Evolutionary conservation across 768 basidiomycete genomes (phyloP), one percentile per base, ranked within the genome.

Genomic region (Lentinula sp.): DNA sequence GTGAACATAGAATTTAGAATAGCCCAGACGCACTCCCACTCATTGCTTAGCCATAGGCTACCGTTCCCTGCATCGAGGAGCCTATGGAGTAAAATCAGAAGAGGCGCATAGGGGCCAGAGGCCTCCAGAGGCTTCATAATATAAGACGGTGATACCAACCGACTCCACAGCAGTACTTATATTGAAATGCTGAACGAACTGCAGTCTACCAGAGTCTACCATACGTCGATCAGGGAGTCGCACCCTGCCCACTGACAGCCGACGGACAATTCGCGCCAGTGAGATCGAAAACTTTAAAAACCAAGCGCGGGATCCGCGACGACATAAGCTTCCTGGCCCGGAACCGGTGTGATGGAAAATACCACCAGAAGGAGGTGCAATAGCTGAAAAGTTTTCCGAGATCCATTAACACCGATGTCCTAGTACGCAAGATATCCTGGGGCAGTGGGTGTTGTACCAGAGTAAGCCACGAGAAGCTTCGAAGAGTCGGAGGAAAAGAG

Each of bases 401-500:
- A 83, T 15, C 77, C 79, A 59, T 79, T 75, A 15, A 60, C 72
- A 18, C 45, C 45, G 59, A 83, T 71, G 61, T 80, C 77, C 76
- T 79, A 84, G 16, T 75, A 72, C 8, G 81, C 81, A 61, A 84
- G 70, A 70, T 79, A 81, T 32, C 81, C 81, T 5, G 78, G 78
- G n/a, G 72, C 71, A 4, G 79, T 75, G 13, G 80, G 8, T n/a
- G 32, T 78, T 13, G 72, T 64, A 28, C 80, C 81, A 65, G 82
- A 81, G 66, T 81, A 74, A 23, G 80, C 75, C 7, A 75, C 81
- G 39, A 82, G 66, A 39, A 82, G 72, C 60, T 77, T 69, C 37
- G 63, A 73, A 54, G 72, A 73, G 61, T 81, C 79, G 63, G 78
- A 76, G 20, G 68, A 72, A 72, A 83, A 82, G 43, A 81, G 63